phyloP scores from a whole-genome alignment of 176 grass and related monocot genomes.

The Musa beccarii region DNA sequence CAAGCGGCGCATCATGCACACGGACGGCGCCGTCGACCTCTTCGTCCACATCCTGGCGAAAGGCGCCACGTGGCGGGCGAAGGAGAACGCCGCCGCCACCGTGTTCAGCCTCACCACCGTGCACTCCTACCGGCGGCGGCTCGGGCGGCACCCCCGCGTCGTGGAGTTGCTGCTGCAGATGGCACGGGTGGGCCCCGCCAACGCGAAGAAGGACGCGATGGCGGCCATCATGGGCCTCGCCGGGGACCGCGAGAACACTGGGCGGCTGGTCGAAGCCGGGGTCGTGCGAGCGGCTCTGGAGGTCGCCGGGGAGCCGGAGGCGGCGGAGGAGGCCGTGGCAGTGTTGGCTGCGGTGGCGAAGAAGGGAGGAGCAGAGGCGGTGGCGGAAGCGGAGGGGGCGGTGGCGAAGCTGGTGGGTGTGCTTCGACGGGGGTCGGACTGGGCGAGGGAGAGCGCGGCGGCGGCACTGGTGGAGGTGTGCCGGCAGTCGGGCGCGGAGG shows the following conservation, averaged over 20 bases:
- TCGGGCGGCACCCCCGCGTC: neutral
- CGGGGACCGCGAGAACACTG: neutral
- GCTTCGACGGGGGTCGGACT: conserved; percentile 2
- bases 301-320: neutral
- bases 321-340: neutral
- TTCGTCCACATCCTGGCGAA: conserved; percentile 1
- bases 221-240: conserved; percentile 6
- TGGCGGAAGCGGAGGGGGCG: neutral
- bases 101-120: conserved; percentile 11
- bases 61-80: neutral
- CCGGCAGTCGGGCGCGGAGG: neutral
- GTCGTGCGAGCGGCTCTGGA: neutral
- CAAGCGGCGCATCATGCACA: conserved; percentile 13
- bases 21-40: conserved; percentile 14
- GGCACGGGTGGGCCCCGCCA: neutral
- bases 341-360: neutral
- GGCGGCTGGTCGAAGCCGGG: neutral
- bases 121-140: neutral
- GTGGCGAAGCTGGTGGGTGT: conserved; percentile 6
- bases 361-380: neutral
- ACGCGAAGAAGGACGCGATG: conserved; percentile 12
- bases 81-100: conserved; percentile 19
- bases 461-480: neutral
- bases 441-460: conserved; percentile 14
- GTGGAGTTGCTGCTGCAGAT: conserved; percentile 6